Conservation (phyloP, 768 basidiomycete genomes). For the Amanita jacksonii region DNA sequence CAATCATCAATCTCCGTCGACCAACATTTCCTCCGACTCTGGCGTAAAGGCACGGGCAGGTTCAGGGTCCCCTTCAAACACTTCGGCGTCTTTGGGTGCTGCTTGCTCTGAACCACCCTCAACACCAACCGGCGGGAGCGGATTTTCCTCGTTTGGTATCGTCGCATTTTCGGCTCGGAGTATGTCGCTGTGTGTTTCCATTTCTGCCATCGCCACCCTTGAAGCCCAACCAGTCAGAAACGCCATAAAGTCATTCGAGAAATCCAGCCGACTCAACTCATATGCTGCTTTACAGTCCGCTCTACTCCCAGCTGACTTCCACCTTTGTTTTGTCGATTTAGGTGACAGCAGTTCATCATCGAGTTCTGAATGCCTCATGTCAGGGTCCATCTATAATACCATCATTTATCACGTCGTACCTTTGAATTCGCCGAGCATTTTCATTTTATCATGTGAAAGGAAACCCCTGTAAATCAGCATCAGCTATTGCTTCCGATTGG, state of each 20-base stretch:
- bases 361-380: slow-evolving; percentile 32
- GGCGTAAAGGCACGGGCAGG: neutral
- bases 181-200: slow-evolving; percentile 23
- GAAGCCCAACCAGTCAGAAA: too few species aligned
- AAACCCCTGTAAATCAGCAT: slow-evolving; percentile 43
- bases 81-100: too few species aligned
- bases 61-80: neutral
- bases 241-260: too few species aligned
- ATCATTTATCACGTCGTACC: slow-evolving; percentile 32
- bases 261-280: slow-evolving; percentile 37
- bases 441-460: slow-evolving; percentile 45
- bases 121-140: too few species aligned
- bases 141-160: neutral
- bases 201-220: slow-evolving; percentile 37
- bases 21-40: slow-evolving; percentile 1
- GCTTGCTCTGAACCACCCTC: neutral
- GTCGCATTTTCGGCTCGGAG: neutral
- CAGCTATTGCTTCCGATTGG: neutral
- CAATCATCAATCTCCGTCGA: slow-evolving; percentile 1
- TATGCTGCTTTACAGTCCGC: slow-evolving; percentile 55
- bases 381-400: neutral
- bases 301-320: slow-evolving; percentile 43
- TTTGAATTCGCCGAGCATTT: slow-evolving; percentile 57
- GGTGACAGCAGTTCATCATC: slow-evolving; percentile 54
- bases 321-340: slow-evolving; percentile 44